Percentiles rank a stretch among this genome's conserved stretches.
These are phyloP conservation scores for Mycosphaerella sp. DNA, from an alignment of 2,329 filamentous ascomycete genomes.

Conservation along the genomic window DNA sequence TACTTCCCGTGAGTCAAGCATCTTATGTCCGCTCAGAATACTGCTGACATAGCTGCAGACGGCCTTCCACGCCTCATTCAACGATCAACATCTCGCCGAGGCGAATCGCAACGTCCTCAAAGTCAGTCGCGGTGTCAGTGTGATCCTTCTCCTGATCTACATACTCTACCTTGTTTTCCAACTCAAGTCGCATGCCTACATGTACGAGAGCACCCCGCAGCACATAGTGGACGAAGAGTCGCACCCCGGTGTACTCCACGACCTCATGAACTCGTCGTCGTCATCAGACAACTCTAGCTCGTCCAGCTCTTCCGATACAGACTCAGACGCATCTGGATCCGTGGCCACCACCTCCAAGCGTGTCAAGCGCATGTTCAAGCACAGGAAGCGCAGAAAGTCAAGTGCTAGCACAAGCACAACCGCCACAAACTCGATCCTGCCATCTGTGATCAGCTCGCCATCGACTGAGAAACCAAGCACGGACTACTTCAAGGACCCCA, in stretches of 20 bases:
- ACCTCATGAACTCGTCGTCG: constrained; percentile 66
- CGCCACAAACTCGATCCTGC: constrained; percentile 39
- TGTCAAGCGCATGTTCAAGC: constrained; percentile 63
- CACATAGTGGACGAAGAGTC: constrained; percentile 89
- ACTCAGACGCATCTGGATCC: constrained; percentile 57
- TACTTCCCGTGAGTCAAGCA: constrained; percentile 60
- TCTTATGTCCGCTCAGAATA: background rate
- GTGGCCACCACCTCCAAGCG: constrained; percentile 62
- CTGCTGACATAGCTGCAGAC: constrained; percentile 48
- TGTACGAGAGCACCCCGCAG: constrained; percentile 89
- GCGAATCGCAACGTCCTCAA: constrained; percentile 70
- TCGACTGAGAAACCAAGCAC: constrained; percentile 35
- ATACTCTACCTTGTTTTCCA: constrained; percentile 80
- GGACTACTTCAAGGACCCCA: constrained; percentile 37
- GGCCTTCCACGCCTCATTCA: constrained; percentile 85
- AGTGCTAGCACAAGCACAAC: constrained; percentile 66
- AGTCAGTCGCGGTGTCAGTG: constrained; percentile 83
- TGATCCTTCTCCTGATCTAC: constrained; percentile 78
- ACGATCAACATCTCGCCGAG: constrained; percentile 34
- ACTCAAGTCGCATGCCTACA: constrained; percentile 83
- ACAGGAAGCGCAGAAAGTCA: constrained; percentile 67
- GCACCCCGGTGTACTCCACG: constrained; percentile 74
- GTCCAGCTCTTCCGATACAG: constrained; percentile 53
- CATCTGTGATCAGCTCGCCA: constrained; percentile 43
- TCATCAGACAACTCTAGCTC: constrained; percentile 47